Evolutionary conservation across 192 early-diverging fungal genomes (phyloP), one percentile per base, ranked within the genome.

Genomic region (Dispira parvispora): DNA sequence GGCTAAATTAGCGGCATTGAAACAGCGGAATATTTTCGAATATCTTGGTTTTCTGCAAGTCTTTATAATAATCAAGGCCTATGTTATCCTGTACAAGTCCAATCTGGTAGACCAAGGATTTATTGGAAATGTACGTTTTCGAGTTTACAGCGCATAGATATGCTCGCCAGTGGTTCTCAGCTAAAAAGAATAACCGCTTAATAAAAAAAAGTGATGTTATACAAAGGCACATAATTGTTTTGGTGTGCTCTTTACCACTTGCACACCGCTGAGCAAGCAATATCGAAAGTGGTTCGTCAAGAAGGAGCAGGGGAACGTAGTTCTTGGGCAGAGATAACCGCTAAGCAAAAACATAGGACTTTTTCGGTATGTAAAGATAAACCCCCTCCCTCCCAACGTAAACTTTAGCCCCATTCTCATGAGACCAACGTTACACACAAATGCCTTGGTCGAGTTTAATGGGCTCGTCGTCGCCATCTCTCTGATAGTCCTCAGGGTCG

Each of bases 401-500:
- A 50, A 23, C 8, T 23, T 20, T 20, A 23, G 18, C 16, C 47
- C 47, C 18, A 16, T 20, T 16, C 8, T 23, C 18, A 23, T 4
- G 47, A 50, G 47, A 9, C 47, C 32, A 38, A 6, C 32, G 32
- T 26, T 55, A 55, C 12, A 55, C 53, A 27, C 18, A 18, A 14
- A 55, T 26, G 13, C 12, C 25, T 27, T 55, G 53, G 20, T 26
- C 53, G 16, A 55, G 53, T 27, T 14, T 27, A 25, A 55, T 55
- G 13, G 53, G 53, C 27, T 66, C 68, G 57, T 66, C 71, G 45
- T 67, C 70, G 6, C 6, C 6, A 3, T 52, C 65, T 3, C 54
- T 50, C n/a, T 26, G 18, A 49, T 71, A 68, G 25, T 77, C 72
- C 4, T 67, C 71, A 0, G 85, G 84, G 64, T 98, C 92, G 71